Evolutionary conservation across 2,329 filamentous ascomycete genomes (phyloP), one percentile per base, ranked within the genome.

Genomic region (Tolypocladium inflatum): DNA sequence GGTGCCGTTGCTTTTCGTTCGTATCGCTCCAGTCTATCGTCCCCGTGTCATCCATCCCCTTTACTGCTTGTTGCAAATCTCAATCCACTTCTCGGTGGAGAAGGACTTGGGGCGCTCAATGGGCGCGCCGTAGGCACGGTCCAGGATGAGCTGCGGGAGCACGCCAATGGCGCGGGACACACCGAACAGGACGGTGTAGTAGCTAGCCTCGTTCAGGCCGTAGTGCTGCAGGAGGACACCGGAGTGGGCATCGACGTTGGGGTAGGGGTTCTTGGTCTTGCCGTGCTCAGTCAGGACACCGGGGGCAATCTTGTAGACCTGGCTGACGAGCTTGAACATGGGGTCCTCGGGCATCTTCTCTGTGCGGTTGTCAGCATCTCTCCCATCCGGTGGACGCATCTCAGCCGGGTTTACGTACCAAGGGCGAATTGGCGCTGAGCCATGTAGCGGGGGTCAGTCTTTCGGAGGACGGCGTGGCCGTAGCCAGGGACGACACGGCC

Each of bases 201-300:
- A 99, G 88, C 87, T 97, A 78, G 94, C 89, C 85, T 99, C 93
- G 64, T 90, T 97, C 75, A 99, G 83, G 72, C 94, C 94, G 81
- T 99, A 99, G 88, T 99, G 94, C 83, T 99, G 94, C 68, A 99
- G 90, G 66, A 99, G 90, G 66, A 99, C 94, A 84, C 94, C 94
- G 38, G 92, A 97, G 89, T 97, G 94, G 72, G 93, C 92, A 73
- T 97, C 93, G 72, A 97, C 92, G 82, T 97, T 97, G 78, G 94
- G 94, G 85, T 84, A 97, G 66, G 93, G 93, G 89, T 97, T 97
- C 90, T 97, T 97, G 84, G 93, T 97, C 90, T 99, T 99, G 81
- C 94, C 94, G 83, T 99, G 94, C 87, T 99, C 91, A 66, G 94
- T 99, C 75, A 99, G 84, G 70, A 99, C 94, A 71, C 88, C 89